A percentile compares a stretch with the other conserved stretches of the same genome.
phyloP scores from a whole-genome alignment of 2,329 filamentous ascomycete species.

The Dothiorella sarmentorum region DNA sequence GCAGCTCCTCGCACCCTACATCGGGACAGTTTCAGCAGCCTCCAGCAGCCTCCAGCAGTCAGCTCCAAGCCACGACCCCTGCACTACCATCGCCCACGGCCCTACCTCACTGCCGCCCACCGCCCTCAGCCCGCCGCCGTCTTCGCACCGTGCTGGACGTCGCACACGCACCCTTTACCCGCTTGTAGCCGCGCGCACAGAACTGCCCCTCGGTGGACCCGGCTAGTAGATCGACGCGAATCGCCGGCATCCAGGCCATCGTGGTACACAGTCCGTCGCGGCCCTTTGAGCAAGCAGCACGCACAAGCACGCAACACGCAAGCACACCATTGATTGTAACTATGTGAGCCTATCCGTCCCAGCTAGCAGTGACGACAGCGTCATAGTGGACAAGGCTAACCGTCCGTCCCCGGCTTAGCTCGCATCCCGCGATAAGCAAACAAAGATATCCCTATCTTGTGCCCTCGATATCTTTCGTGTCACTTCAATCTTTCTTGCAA shows the following conservation, averaged over 20 bases:
- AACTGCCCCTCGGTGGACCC: conserved; percentile 9
- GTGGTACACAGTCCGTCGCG: background rate
- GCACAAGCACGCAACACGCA: background rate
- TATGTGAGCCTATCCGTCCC: no score
- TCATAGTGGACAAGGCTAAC: no score
- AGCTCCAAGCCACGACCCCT: conserved; percentile 6
- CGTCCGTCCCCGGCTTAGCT: conserved; percentile 13
- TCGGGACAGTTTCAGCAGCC: background rate
- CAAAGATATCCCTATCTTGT: conserved; percentile 16
- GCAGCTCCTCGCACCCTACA: background rate
- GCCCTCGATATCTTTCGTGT: conserved; percentile 10
- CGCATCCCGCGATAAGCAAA: conserved; percentile 16
- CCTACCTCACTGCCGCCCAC: no score
- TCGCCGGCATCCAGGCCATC: background rate
- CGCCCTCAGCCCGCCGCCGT: background rate
- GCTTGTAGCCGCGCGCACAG: conserved; percentile 12
- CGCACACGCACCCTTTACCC: background rate
- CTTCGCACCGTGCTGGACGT: conserved; percentile 4
- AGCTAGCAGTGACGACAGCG: no score
- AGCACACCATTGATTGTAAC: no score
- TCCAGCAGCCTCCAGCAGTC: background rate
- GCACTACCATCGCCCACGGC: no score
- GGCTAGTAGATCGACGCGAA: background rate
- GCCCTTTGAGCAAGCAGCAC: background rate
- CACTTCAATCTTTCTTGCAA: background rate